phyloP scores from a whole-genome alignment of 192 early-diverging fungal genomes.

The Coemansia sp. region DNA sequence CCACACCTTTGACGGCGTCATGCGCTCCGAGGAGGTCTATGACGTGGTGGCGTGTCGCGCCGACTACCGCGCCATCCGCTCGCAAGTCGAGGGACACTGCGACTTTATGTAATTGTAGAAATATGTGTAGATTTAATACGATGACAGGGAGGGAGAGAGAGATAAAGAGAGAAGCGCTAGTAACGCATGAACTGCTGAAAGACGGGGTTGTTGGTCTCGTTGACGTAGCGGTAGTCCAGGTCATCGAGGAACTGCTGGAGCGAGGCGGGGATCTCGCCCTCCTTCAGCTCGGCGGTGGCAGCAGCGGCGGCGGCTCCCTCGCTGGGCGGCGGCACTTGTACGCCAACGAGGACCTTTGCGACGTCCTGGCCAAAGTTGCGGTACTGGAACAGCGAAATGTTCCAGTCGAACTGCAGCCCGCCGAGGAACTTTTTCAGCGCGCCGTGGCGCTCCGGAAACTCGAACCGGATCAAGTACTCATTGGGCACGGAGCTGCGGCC shows the following conservation, averaged over 20 bases:
- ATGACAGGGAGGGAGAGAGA: no score
- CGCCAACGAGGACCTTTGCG: slow-evolving; percentile 89
- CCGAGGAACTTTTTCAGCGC: slow-evolving; percentile 86
- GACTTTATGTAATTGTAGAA: slow-evolving; percentile 48
- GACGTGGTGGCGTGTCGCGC: slow-evolving; percentile 55
- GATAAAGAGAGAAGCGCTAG: no score
- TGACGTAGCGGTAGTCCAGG: slow-evolving; percentile 84
- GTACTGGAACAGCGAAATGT: slow-evolving; percentile 95
- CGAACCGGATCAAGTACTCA: slow-evolving; percentile 92
- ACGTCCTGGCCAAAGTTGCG: slow-evolving; percentile 96
- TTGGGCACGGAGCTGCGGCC: slow-evolving; percentile 77
- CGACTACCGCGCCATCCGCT: slow-evolving; percentile 51
- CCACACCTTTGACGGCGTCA: slow-evolving; percentile 53
- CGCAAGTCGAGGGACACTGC: slow-evolving; percentile 56
- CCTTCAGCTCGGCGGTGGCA: background rate
- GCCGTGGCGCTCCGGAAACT: slow-evolving; percentile 96
- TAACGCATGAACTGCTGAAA: slow-evolving; percentile 82
- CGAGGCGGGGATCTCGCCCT: slow-evolving; percentile 25
- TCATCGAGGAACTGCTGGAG: slow-evolving; percentile 83
- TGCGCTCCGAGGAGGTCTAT: slow-evolving; percentile 58
- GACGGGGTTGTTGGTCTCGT: slow-evolving; percentile 91
- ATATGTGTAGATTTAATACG: background rate
- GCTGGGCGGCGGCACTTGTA: slow-evolving; percentile 82
- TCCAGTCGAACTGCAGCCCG: slow-evolving; percentile 68
- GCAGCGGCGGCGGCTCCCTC: slow-evolving; percentile 21